Conservation (phyloP, 2,329 filamentous ascomycete genomes). For the Fusarium sp. region DNA sequence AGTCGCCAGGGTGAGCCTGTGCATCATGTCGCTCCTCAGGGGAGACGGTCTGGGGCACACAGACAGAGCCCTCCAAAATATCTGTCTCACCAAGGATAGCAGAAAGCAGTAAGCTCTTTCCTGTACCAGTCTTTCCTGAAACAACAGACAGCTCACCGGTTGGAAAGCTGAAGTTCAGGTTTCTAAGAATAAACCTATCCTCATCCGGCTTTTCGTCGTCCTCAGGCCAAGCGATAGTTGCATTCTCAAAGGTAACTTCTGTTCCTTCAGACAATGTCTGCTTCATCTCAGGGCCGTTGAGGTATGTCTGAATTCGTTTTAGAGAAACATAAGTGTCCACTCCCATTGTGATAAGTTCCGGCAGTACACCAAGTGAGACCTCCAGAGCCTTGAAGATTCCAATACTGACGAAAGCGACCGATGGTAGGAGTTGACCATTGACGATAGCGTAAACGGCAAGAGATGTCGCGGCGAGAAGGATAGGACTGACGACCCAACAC, state of each 20-base stretch:
- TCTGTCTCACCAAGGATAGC: conserved; percentile 82
- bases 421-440: conserved; percentile 72
- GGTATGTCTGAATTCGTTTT: conserved; percentile 76
- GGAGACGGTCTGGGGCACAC: conserved; percentile 62
- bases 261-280: conserved; percentile 65
- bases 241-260: conserved; percentile 72
- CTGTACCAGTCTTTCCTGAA: conserved; percentile 80
- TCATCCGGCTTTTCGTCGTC: conserved; percentile 68
- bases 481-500: conserved; percentile 79
- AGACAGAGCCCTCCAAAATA: conserved; percentile 70
- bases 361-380: conserved; percentile 74
- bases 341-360: conserved; percentile 76
- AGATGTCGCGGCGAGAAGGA: conserved; percentile 77
- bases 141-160: conserved; percentile 76
- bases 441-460: conserved; percentile 74
- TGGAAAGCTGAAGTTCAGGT: conserved; percentile 75
- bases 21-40: conserved; percentile 68
- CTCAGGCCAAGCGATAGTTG: conserved; percentile 79
- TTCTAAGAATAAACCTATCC: conserved; percentile 72
- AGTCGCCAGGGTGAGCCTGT: conserved; percentile 71
- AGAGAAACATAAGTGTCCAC: conserved; percentile 80
- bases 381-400: conserved; percentile 81
- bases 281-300: conserved; percentile 73
- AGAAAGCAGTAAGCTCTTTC: conserved; percentile 80
- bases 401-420: conserved; percentile 82